Evolutionary conservation across 306 rosid species (phyloP).

Genomic region (Urtica urens): DNA sequence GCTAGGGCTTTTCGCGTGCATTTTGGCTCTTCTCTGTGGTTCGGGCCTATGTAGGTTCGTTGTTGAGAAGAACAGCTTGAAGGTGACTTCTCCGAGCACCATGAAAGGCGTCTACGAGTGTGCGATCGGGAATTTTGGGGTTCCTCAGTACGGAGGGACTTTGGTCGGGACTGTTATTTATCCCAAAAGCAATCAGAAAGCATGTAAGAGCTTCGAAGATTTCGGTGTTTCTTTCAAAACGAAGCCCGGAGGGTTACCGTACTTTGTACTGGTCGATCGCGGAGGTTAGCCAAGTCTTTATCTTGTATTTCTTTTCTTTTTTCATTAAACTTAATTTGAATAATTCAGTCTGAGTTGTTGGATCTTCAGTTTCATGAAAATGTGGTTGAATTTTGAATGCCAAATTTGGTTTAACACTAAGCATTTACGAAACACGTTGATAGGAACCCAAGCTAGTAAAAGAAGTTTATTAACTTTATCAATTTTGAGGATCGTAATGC

Average conservation of each 20-base stretch:
- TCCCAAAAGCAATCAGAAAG: constrained; percentile 70
- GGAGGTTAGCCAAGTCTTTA: constrained; percentile 41
- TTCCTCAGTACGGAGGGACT: constrained; percentile 88
- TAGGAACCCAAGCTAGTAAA: no score
- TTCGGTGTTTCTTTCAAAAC: constrained; percentile 44
- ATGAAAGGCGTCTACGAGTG: constrained; percentile 63
- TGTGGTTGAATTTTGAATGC: no score
- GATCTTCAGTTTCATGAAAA: no score
- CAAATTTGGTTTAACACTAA: no score
- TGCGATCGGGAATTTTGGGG: constrained; percentile 96
- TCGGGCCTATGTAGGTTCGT: constrained; percentile 61
- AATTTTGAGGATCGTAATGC: no score
- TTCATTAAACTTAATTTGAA: neutral
- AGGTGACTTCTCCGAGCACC: constrained; percentile 46
- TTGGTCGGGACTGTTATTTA: constrained; percentile 60
- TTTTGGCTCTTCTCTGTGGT: constrained; percentile 44
- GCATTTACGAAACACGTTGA: no score
- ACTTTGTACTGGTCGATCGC: constrained; percentile 77
- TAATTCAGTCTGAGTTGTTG: neutral
- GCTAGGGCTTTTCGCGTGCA: constrained; percentile 25
- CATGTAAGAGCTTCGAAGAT: constrained; percentile 51
- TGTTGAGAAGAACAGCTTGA: constrained; percentile 93
- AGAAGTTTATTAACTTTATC: no score
- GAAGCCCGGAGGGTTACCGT: constrained; percentile 62
- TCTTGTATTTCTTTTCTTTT: neutral